Conservation (phyloP, 495 filamentous ascomycete genomes). For the Lepraria neglecta region DNA sequence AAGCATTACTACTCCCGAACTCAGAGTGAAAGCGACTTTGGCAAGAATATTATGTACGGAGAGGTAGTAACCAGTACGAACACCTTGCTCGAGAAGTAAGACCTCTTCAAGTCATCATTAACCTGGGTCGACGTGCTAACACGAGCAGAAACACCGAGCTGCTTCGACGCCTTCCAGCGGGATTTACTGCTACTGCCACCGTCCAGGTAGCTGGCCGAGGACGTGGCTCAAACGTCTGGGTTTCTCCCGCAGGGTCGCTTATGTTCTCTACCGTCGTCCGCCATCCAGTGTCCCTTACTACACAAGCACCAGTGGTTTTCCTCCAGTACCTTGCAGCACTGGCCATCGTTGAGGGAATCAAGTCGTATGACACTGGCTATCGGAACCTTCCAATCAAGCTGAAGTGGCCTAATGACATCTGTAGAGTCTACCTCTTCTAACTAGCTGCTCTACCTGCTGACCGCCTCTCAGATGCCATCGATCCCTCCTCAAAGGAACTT, state of each 20-base stretch:
- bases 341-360: slow-evolving; percentile 82
- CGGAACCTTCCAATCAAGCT: slow-evolving; percentile 69
- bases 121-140: slow-evolving; percentile 22
- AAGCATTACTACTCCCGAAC: slow-evolving; percentile 55
- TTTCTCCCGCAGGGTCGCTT: slow-evolving; percentile 78
- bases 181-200: slow-evolving; percentile 86
- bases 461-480: slow-evolving; percentile 56
- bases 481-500: slow-evolving; percentile 60
- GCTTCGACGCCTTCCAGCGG: slow-evolving; percentile 67
- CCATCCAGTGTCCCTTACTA: slow-evolving; percentile 64
- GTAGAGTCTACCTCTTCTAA: slow-evolving; percentile 28
- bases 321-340: slow-evolving; percentile 88
- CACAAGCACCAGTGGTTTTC: slow-evolving; percentile 80
- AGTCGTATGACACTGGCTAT: slow-evolving; percentile 71
- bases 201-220: slow-evolving; percentile 87
- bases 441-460: slow-evolving; percentile 2
- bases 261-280: slow-evolving; percentile 82
- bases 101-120: not conserved
- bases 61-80: slow-evolving; percentile 93
- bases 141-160: slow-evolving; percentile 63
- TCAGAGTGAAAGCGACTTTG: slow-evolving; percentile 57
- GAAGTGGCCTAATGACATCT: slow-evolving; percentile 99
- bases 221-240: slow-evolving; percentile 89
- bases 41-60: slow-evolving; percentile 73
- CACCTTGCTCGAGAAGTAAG: slow-evolving; percentile 86